Evolutionary conservation across 345 rosid species (phyloP).

Genomic region (Leavenworthia alabamica): DNA sequence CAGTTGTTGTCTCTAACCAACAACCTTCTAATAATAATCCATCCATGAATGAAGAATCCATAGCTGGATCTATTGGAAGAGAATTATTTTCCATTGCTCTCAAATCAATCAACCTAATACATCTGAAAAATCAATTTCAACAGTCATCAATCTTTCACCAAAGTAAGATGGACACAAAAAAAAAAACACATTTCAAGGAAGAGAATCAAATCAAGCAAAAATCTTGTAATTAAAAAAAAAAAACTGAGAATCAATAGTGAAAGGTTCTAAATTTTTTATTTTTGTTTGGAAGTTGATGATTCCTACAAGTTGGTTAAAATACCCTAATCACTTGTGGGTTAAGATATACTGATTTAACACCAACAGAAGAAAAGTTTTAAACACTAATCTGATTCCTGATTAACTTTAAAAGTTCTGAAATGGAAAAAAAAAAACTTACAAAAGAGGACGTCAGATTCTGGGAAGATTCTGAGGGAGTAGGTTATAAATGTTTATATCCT

Average conservation of each 20-base stretch:
- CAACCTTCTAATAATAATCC: conserved; percentile 75
- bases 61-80: conserved; percentile 35
- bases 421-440: conserved; percentile 28
- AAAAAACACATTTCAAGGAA: conserved; percentile 27
- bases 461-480: conserved; percentile 38
- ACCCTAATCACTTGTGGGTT: conserved; percentile 33
- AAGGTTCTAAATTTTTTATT: conserved; percentile 18
- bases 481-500: conserved; percentile 18
- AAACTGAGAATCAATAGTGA: conserved; percentile 21
- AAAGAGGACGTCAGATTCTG: conserved; percentile 27
- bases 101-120: conserved; percentile 8
- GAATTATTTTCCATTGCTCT: conserved; percentile 31
- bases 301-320: conserved; percentile 34
- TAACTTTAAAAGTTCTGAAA: neutral
- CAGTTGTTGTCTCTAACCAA: conserved; percentile 74
- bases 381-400: conserved; percentile 17
- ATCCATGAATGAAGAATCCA: conserved; percentile 75
- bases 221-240: conserved; percentile 11
- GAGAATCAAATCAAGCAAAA: conserved; percentile 28
- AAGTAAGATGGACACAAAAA: neutral
- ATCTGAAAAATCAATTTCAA: conserved; percentile 21
- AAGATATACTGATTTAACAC: conserved; percentile 20
- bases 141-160: conserved; percentile 11
- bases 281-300: neutral
- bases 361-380: neutral